Evolutionary conservation across 106 monocot genomes (phyloP).

Genomic region (Allium sativum): DNA sequence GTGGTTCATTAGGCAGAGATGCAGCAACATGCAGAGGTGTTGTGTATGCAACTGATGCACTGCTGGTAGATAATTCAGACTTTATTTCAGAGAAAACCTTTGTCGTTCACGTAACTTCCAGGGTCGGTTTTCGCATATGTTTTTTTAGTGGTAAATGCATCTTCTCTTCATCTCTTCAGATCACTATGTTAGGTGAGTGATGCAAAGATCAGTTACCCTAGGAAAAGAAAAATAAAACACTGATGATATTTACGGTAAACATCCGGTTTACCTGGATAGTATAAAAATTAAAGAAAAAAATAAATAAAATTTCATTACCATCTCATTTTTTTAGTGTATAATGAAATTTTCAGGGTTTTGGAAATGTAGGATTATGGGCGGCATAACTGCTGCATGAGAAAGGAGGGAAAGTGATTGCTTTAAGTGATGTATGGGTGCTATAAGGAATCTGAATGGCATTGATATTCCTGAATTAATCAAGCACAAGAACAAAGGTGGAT

Average conservation of each 20-base stretch:
- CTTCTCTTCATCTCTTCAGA: background rate
- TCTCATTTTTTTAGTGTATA: too few species aligned
- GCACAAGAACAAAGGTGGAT: slow-evolving; percentile 41
- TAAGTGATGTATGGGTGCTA: slow-evolving; percentile 60
- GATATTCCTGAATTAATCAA: slow-evolving; percentile 41
- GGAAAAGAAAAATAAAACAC: too few species aligned
- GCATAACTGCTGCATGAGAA: slow-evolving; percentile 52
- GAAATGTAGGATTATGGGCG: too few species aligned
- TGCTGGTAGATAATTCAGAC: slow-evolving; percentile 66
- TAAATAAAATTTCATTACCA: too few species aligned
- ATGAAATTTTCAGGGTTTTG: slow-evolving; percentile 84
- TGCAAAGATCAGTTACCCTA: too few species aligned
- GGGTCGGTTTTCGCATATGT: too few species aligned
- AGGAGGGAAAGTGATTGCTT: slow-evolving; percentile 71
- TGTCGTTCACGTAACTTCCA: slow-evolving; percentile 55
- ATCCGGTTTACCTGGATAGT: too few species aligned
- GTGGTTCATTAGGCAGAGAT: slow-evolving; percentile 85
- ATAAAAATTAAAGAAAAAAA: too few species aligned
- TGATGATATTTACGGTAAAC: too few species aligned
- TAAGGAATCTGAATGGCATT: slow-evolving; percentile 47
- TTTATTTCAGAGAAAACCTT: slow-evolving; percentile 65
- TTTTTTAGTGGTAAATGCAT: background rate
- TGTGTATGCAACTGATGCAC: slow-evolving; percentile 61
- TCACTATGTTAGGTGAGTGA: too few species aligned
- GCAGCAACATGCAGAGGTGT: slow-evolving; percentile 84